Evolutionary conservation across 768 basidiomycete genomes (phyloP), one percentile per base, ranked within the genome.

Genomic region (Boletus edulis): DNA sequence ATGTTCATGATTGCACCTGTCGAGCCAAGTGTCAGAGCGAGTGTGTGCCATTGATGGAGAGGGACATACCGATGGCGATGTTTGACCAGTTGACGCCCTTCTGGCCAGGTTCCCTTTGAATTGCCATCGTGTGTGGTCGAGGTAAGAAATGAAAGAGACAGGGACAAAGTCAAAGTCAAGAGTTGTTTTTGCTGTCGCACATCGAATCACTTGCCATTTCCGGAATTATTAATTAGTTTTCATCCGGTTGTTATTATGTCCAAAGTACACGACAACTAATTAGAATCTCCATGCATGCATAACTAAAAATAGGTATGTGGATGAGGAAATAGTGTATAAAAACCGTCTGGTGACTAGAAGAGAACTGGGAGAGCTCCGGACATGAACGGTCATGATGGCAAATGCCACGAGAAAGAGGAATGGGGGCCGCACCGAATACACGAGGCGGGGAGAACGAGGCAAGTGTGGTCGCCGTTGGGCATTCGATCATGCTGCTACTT

Each of bases 1-100:
- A 99, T 91, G 81, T 98, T 98, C 96, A 98, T 98, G 68, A 97
- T 93, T 57, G 78, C 95, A 75, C 95, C 94, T 94, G 60, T 54
- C 40, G 49, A 32, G 56, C 37, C 55, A 50, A 15, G 34, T 44
- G 52, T 63, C 22, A 63, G 58, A 62, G 65, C 31, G 70, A 47
- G 49, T 40, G 46, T 5, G 20, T 57, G 58, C 46, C 11, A 51
- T 60, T 62, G 61, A 57, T 11, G 55, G 43, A 62, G 47, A 60
- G 43, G 60, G 22, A 73, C 90, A 64, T 69, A 93, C 92, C 92
- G 71, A 96, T 87, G 61, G 91, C 93, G 76, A 95, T 94, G 76
- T 94, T 95, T 64, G 90, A 91, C 91, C 91, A 95, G 77, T 80
- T 93, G 62, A 93, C 77, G 67, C 91, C 91, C 75, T 94, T 94